Percentiles rank a stretch among this genome's conserved stretches.
These are phyloP conservation scores for Mucor indicus DNA, from an alignment of 371 early-diverging fungal species.

Conservation along the genomic window DNA sequence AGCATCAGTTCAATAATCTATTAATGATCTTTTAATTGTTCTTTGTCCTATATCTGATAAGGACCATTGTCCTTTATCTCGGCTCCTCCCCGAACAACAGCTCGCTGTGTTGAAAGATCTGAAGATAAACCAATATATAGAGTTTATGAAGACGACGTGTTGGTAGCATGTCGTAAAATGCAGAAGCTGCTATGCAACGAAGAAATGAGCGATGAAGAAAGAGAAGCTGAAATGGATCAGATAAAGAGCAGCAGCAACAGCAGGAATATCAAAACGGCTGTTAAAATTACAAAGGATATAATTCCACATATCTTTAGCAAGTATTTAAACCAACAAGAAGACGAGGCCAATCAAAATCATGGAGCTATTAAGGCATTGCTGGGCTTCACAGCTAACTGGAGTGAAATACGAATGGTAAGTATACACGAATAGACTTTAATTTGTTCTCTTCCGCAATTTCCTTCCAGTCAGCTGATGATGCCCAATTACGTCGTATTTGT, in stretches of 20 bases:
- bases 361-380: background rate
- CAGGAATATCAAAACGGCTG: background rate
- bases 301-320: constrained; percentile 1
- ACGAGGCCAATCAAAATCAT: constrained; percentile 4
- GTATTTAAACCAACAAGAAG: constrained; percentile 1
- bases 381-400: background rate
- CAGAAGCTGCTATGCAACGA: background rate
- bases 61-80: background rate
- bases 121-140: background rate
- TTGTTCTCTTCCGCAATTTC: background rate
- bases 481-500: background rate
- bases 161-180: constrained; percentile 1
- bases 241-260: constrained; percentile 1
- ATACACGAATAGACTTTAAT: constrained; percentile 3
- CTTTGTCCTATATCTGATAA: constrained; percentile 2
- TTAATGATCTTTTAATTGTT: constrained; percentile 1
- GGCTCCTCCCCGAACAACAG: constrained; percentile 2
- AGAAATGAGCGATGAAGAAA: constrained; percentile 2
- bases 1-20: background rate
- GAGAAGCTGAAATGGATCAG: constrained; percentile 2
- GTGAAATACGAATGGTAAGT: constrained; percentile 3
- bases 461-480: background rate
- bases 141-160: constrained; percentile 2
- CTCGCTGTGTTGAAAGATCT: background rate
- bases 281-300: constrained; percentile 1